phyloP scores from a whole-genome alignment of 345 rosid genomes.

The Citropsis articulata region DNA sequence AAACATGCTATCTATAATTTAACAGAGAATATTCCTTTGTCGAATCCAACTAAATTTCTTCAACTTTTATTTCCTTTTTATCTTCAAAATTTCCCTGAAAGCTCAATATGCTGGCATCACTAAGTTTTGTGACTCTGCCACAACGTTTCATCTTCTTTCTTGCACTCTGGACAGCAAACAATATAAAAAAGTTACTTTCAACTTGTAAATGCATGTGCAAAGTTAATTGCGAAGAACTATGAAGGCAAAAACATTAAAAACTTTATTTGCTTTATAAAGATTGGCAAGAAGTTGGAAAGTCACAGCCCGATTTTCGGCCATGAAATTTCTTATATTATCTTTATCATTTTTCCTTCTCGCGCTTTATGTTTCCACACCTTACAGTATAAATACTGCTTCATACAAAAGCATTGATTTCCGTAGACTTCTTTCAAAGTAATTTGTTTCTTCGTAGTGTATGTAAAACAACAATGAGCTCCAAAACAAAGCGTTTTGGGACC shows the following conservation, averaged over 20 bases:
- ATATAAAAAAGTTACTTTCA: background rate
- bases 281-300: background rate
- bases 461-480: background rate
- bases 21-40: background rate
- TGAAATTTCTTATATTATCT: background rate
- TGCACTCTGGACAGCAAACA: background rate
- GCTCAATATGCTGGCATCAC: background rate
- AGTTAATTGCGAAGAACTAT: background rate
- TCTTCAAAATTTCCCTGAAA: background rate
- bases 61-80: background rate
- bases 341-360: background rate
- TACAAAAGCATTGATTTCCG: background rate
- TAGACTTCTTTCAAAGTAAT: too few relatives aligned
- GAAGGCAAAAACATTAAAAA: background rate
- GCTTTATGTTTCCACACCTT: background rate
- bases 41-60: background rate
- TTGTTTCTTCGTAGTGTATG: too few relatives aligned
- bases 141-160: background rate
- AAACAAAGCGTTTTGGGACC: constrained; percentile 24
- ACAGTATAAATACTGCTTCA: background rate
- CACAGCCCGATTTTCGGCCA: background rate
- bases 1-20: background rate
- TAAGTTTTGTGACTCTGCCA: background rate
- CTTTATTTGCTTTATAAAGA: background rate
- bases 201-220: background rate